Base-by-base conservation (phyloP, 768 basidiomycete genomes). In the Trametes meyenii region DNA sequence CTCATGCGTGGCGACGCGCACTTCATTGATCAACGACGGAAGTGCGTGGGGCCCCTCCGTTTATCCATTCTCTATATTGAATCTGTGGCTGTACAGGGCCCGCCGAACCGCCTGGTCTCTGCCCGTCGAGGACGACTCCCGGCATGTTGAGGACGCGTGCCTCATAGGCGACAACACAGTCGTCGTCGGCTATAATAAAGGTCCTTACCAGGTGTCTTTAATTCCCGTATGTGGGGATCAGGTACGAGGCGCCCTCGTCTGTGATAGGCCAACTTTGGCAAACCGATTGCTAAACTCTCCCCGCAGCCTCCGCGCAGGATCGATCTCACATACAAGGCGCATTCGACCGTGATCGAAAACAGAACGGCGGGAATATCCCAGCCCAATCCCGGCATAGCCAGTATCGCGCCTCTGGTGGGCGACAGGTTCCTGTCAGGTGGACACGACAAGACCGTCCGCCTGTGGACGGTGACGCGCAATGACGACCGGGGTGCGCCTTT, bases 401-500 rank as follows among this genome's bases (percentile, higher is more conserved):
- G 79, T 69, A 77, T 84, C 64, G 75, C 79, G 59, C 71, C 78
- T 44, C 71, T 75, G 58, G 61, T 55, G 60, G 71, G 68, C 63
- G 65, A 68, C 24, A 71, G 68, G 66, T 84, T 85, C 70, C 74
- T 83, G 58, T 78, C 81, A 38, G 82, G 81, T 54, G 81, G 79
- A 29, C 73, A 78, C 65, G 81, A 84, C 71, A 78, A 79, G 67
- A 68, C 67, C 46, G 70, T 81, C 42, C 72, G 76, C 62, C 65
- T 78, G 52, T 82, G 82, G 79, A 73, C 68, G 46, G 64, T 72
- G 36, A 63, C 60, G 45, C 60, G 64, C 51, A 61, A 64, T 63
- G 33, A 19, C 7, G 44, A 36, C 33, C 38, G 44, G 52, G 38
- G 29, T 17, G 43, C 57, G 17, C 58, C 55, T 36, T 55, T 65